Base-by-base conservation (phyloP, 2,329 filamentous ascomycete species). In the Ophiostoma himal-ulmi region DNA sequence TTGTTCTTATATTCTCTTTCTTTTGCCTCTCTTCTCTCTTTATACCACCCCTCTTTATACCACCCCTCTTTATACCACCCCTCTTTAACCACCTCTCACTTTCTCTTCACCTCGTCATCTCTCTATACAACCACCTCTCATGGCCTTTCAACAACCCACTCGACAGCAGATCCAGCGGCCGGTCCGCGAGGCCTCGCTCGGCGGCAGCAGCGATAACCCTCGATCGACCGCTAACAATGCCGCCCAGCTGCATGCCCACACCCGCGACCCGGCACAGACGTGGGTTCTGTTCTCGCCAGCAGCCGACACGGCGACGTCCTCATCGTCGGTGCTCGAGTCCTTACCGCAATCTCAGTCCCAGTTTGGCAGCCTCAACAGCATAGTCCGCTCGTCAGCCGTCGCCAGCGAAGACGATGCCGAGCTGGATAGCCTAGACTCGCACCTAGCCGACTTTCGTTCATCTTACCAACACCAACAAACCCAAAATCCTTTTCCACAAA, bases 211-310 rank as follows among this genome's bases (percentile, higher is more conserved):
- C 14, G 72, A 72, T 13, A 60, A 22, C 68, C 65, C 37, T 34
- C 26, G 30, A 2, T 34, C 66, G 26, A 26, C 66, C 13, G 54
- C 70, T 20, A 54, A 41, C 6, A 68, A 70, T 48, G 70, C 69
- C 14, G 60, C 70, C 22, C 66, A 20, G 1, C 4, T 4, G 6
- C 44, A 20, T 11, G 57, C 57, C 26, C 57, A 62, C 6, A 17
- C 34, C 34, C 14, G 34, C 60, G 62, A 91, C 72, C 90, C 94
- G 74, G 90, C 92, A 14, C 91, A 95, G 79, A 94, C 96, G 86
- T 99, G 95, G 95, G 91, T 98, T 70, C 88, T 99, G 74, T 99
- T 99, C 83, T 92, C 93, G 8, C 92, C 92, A 1, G 84, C 85
- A 10, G 88, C 89, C 73, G 85, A 84, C 71, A 82, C 83, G 44